Evolutionary conservation across 108 stramenopile genomes (phyloP).

Genomic region (Skeletonema tropicum): DNA sequence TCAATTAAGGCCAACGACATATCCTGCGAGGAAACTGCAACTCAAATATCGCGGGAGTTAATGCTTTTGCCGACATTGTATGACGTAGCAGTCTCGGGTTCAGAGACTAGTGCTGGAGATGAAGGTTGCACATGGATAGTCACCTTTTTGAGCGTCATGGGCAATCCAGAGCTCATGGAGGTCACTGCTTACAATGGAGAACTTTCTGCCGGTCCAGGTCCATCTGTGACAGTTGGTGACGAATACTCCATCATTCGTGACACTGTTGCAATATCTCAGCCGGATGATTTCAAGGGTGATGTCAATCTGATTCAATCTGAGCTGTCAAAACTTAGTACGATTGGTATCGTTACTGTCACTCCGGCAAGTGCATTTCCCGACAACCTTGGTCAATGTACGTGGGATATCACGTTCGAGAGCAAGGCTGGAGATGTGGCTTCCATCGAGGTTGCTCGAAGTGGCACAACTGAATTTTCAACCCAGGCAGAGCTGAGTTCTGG

Average conservation of each 20-base stretch:
- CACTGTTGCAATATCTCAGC: constrained; percentile 41
- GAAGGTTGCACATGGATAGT: constrained; percentile 69
- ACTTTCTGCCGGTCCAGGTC: constrained; percentile 32
- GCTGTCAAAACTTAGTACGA: constrained; percentile 67
- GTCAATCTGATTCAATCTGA: constrained; percentile 71
- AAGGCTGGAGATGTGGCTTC: constrained; percentile 68
- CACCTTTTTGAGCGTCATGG: constrained; percentile 60
- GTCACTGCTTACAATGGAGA: constrained; percentile 48
- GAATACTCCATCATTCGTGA: constrained; percentile 42
- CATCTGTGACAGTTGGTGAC: constrained; percentile 43
- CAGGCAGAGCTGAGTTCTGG: constrained; percentile 35
- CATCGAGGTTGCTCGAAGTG: constrained; percentile 41
- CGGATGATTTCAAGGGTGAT: constrained; percentile 46
- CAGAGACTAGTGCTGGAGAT: constrained; percentile 39
- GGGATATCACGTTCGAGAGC: constrained; percentile 76
- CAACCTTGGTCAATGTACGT: constrained; percentile 55
- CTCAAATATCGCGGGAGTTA: constrained; percentile 53
- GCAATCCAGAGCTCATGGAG: constrained; percentile 53
- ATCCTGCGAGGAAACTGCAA: constrained; percentile 60
- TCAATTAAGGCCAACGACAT: constrained; percentile 52
- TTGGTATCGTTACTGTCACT: constrained; percentile 73
- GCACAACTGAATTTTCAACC: constrained; percentile 40
- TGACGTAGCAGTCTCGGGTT: constrained; percentile 61
- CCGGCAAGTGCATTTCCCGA: constrained; percentile 27
- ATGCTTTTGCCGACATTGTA: constrained; percentile 56